phyloP scores from a whole-genome alignment of 441 rosid genomes.

The Pelargonium citronellum region DNA sequence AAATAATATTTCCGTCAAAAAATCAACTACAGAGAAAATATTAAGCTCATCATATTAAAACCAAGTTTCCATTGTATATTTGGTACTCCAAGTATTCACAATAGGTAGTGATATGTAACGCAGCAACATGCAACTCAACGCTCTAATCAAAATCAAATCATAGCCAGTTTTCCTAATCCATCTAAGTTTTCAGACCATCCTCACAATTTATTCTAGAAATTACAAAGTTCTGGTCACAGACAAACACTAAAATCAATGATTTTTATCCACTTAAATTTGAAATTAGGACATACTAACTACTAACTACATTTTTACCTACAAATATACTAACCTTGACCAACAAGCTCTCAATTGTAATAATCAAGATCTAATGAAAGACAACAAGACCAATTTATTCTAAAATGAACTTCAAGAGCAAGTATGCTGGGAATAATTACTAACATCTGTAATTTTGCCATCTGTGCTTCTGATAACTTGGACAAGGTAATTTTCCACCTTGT shows the following conservation, averaged over 20 bases:
- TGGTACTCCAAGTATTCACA: neutral
- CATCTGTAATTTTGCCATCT: constrained; percentile 62
- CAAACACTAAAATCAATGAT: neutral
- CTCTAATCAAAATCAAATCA: neutral
- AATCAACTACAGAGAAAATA: neutral
- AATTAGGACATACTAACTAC: neutral
- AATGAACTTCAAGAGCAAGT: neutral
- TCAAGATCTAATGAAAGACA: neutral
- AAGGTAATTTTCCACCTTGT: constrained; percentile 63
- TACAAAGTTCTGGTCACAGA: neutral
- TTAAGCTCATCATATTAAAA: neutral
- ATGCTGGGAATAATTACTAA: constrained; percentile 34
- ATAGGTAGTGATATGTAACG: neutral
- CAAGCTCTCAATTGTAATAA: neutral
- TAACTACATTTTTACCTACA: neutral
- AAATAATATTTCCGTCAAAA: neutral
- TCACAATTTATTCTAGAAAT: neutral
- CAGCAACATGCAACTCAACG: neutral
- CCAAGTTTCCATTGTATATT: neutral
- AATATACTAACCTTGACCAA: neutral
- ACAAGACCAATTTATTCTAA: neutral
- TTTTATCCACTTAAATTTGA: neutral
- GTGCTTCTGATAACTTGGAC: constrained; percentile 71
- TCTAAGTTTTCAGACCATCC: neutral
- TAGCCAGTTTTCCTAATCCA: neutral